Base-by-base conservation (phyloP, 2,329 filamentous ascomycete genomes). In the Escovopsis sp. region DNA sequence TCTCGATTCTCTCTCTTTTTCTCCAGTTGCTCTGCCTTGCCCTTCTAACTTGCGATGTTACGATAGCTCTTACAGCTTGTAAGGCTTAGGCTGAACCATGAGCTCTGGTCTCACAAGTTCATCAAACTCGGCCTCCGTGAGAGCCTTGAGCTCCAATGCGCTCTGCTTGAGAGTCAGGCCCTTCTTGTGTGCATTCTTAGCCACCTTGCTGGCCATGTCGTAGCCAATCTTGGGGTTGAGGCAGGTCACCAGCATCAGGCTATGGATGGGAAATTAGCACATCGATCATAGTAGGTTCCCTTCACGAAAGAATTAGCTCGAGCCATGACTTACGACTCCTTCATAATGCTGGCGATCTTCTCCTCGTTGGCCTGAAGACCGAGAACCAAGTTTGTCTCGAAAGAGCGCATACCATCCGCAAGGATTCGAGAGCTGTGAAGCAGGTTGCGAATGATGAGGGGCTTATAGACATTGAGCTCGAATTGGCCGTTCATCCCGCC, bases 161-260 rank as follows among this genome's bases (percentile, higher is more conserved):
- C 83, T 89, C 67, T 94, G 69, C 73, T 95, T 95, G 45, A 98
- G 75, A 20, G 87, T 95, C 40, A 89, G 67, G 30, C 87, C 87
- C 77, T 96, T 96, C 77, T 95, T 95, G 71, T 98, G 91, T 13
- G 91, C 91, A 59, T 98, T 93, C 80, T 95, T 95, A 57, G 88
- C 88, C 20, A 94, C 88, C 72, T 94, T 94, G 65, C 81, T 87
- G 40, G 88, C 88, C 84, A 93, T 93, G 61, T 95, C 88, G 65
- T 95, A 94, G 46, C 88, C 89, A 59, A 96, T 95, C 64, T 94
- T 85, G 52, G 88, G 87, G 74, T 95, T 95, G 48, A 96, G 73
- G 72, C 89, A 95, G 50, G 91, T 98, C 31, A 96, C 91, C 51
- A 96, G 76, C 91, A 98, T 98, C 55, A 98, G 74, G 58, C 86